Evolutionary conservation across 345 rosid genomes (phyloP).

Genomic region (Diplotaxis tenuifolia): DNA sequence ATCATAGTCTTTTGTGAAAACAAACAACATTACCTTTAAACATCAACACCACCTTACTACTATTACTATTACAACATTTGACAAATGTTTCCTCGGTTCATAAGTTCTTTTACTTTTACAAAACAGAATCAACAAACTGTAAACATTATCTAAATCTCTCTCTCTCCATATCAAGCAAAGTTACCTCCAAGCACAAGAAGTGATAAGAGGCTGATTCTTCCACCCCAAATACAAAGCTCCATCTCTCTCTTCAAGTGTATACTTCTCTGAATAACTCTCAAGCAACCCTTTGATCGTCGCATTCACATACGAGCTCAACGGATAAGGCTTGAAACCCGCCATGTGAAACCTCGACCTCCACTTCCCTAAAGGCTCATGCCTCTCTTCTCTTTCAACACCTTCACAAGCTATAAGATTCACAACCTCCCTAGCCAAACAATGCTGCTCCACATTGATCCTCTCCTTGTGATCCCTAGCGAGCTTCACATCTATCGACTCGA

Average conservation of each 20-base stretch:
- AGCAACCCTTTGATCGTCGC: slow-evolving; percentile 67
- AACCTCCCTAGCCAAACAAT: slow-evolving; percentile 89
- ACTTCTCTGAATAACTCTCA: slow-evolving; percentile 58
- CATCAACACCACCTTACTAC: slow-evolving; percentile 22
- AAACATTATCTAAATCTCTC: slow-evolving; percentile 15
- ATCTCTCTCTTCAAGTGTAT: slow-evolving; percentile 75
- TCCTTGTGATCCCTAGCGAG: slow-evolving; percentile 83
- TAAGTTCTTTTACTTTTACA: slow-evolving; percentile 25
- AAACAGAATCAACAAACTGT: slow-evolving; percentile 18
- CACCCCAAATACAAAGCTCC: slow-evolving; percentile 85
- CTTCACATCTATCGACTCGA: slow-evolving; percentile 72
- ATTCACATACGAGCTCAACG: slow-evolving; percentile 68
- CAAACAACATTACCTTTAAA: slow-evolving; percentile 4
- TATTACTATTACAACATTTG: slow-evolving; percentile 21
- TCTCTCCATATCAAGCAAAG: slow-evolving; percentile 3
- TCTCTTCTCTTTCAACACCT: slow-evolving; percentile 87
- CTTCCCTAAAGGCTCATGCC: slow-evolving; percentile 78
- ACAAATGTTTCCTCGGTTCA: slow-evolving; percentile 18
- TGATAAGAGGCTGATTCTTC: slow-evolving; percentile 66
- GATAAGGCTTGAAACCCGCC: slow-evolving; percentile 86
- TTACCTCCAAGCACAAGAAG: slow-evolving; percentile 90
- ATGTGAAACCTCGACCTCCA: slow-evolving; percentile 80
- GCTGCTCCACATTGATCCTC: slow-evolving; percentile 85
- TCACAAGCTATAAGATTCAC: slow-evolving; percentile 94
- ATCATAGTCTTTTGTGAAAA: slow-evolving; percentile 14